phyloP scores from a whole-genome alignment of 2,329 filamentous ascomycete species.

The Fusarium burgessii region DNA sequence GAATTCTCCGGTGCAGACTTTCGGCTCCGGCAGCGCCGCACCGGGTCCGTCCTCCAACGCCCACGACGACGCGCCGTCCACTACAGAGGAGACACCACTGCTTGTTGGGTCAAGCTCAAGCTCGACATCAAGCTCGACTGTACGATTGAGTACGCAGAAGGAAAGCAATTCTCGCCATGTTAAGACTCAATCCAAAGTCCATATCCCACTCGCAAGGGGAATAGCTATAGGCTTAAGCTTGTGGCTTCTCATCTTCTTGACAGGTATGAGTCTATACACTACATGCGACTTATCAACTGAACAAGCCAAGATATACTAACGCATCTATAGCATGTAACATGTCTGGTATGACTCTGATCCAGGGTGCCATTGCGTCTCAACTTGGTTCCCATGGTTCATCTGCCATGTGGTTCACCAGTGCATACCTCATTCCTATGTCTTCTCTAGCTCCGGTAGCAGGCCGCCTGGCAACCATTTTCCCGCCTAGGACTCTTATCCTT shows the following conservation, averaged over 20 bases:
- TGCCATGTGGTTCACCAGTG: constrained; percentile 84
- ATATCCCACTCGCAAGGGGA: constrained; percentile 51
- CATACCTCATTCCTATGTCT: constrained; percentile 75
- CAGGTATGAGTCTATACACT: constrained; percentile 32
- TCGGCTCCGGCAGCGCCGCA: constrained; percentile 16
- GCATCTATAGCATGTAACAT: constrained; percentile 71
- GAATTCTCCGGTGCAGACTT: constrained; percentile 8
- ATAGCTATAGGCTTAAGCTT: constrained; percentile 57
- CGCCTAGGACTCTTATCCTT: constrained; percentile 73
- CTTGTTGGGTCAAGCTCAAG: constrained; percentile 18
- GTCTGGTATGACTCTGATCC: constrained; percentile 83
- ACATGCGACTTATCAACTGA: neutral
- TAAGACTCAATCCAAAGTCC: constrained; percentile 29
- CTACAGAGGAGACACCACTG: constrained; percentile 42
- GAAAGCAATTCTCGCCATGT: constrained; percentile 5
- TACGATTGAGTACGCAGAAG: neutral
- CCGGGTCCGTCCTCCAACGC: constrained; percentile 13
- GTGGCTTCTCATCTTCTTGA: constrained; percentile 48
- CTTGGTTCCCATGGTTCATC: constrained; percentile 78
- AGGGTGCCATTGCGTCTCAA: constrained; percentile 80
- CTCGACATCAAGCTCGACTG: constrained; percentile 15
- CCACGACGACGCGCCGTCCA: neutral
- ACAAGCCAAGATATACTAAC: constrained; percentile 4
- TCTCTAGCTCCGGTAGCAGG: constrained; percentile 76
- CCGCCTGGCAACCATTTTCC: constrained; percentile 79